Percentiles rank a stretch among this genome's conserved stretches.
Conservation (phyloP, 139 green algal genomes). For the Auxenochlorella pyrenoidosa region DNA sequence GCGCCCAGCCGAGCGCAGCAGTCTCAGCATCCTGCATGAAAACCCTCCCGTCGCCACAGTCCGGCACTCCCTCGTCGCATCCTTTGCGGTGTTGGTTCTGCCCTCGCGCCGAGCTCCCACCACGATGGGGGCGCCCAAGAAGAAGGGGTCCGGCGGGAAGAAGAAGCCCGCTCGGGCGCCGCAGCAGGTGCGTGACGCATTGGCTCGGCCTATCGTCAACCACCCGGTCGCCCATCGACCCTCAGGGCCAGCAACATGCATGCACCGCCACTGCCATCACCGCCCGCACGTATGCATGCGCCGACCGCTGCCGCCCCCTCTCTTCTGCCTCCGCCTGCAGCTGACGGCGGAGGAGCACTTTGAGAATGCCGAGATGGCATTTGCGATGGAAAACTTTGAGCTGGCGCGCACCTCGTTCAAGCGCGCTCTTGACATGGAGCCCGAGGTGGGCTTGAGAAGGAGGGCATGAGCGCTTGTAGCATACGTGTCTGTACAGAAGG, state of each 20-base stretch:
- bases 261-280: neutral
- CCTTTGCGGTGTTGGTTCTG: too few relatives aligned
- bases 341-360: slow-evolving; percentile 40
- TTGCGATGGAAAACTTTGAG: slow-evolving; percentile 34
- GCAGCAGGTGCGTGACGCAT: slow-evolving; percentile 18
- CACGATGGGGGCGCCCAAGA: slow-evolving; percentile 23
- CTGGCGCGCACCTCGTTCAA: slow-evolving; percentile 19
- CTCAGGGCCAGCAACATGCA: neutral
- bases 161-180: slow-evolving; percentile 18
- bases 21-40: too few relatives aligned
- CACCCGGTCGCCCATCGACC: neutral
- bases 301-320: neutral
- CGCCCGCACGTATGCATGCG: neutral
- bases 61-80: too few relatives aligned
- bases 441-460: slow-evolving; percentile 1
- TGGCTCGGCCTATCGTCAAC: too few relatives aligned
- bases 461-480: too few relatives aligned
- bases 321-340: neutral
- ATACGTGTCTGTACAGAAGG: too few relatives aligned
- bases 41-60: too few relatives aligned
- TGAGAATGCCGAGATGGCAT: slow-evolving; percentile 43
- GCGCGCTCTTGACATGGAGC: slow-evolving; percentile 37
- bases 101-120: too few relatives aligned
- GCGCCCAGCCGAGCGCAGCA: too few relatives aligned
- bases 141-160: neutral